These are phyloP conservation scores for Penicillium nordicum DNA, from an alignment of 2,329 filamentous ascomycete species.

Conservation along the genomic window DNA sequence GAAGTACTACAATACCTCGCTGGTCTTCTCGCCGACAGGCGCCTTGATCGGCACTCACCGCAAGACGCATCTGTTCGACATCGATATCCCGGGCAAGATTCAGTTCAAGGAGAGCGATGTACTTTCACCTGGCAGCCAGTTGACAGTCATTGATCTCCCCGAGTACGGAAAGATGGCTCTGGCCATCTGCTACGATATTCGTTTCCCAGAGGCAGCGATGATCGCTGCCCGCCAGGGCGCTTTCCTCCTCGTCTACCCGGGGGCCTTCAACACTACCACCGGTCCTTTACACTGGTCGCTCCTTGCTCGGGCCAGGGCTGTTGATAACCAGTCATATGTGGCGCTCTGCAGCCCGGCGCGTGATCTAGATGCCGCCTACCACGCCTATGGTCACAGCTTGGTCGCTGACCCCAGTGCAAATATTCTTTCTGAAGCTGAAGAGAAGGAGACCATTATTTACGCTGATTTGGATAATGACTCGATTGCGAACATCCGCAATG, in stretches of 20 bases:
- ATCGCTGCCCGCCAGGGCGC: constrained; percentile 82
- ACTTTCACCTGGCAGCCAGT: constrained; percentile 75
- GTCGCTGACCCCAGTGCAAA: constrained; percentile 82
- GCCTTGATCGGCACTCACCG: constrained; percentile 81
- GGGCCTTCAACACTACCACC: constrained; percentile 95
- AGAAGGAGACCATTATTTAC: constrained; percentile 71
- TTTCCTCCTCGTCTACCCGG: constrained; percentile 87
- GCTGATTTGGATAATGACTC: constrained; percentile 65
- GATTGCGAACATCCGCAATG: constrained; percentile 72
- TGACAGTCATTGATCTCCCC: constrained; percentile 81
- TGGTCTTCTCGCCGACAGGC: constrained; percentile 77
- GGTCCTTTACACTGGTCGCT: constrained; percentile 89
- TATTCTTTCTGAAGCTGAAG: constrained; percentile 74
- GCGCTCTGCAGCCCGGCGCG: constrained; percentile 87
- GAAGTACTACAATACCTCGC: constrained; percentile 83
- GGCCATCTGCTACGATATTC: constrained; percentile 96
- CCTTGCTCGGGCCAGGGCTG: constrained; percentile 73
- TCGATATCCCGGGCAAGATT: constrained; percentile 94
- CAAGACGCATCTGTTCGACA: constrained; percentile 96
- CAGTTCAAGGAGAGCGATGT: constrained; percentile 88
- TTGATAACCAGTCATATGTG: constrained; percentile 94
- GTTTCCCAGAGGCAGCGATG: constrained; percentile 89
- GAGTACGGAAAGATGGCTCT: constrained; percentile 84
- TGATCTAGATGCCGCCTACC: constrained; percentile 72
- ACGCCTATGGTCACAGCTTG: constrained; percentile 89